Evolutionary conservation across 208 protist genomes (phyloP).

Genomic region (Leptomonas pyrrhocoris): DNA sequence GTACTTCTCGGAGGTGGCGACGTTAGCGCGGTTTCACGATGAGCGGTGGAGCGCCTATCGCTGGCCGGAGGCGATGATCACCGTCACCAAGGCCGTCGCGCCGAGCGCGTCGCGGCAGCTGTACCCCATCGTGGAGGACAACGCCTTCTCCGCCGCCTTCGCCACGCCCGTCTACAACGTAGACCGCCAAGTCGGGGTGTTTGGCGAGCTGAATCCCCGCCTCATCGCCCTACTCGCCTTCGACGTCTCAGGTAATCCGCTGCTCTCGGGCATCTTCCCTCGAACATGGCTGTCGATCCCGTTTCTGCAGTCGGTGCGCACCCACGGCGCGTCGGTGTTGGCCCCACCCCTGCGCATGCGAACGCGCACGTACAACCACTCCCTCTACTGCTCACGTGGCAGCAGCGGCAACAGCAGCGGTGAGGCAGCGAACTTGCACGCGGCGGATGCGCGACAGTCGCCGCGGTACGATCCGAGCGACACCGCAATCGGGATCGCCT

Average conservation of each 20-base stretch:
- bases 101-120: constrained; percentile 8
- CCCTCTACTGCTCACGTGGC: constrained; percentile 10
- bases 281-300: constrained; percentile 30
- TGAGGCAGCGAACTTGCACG: background rate
- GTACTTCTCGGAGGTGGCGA: constrained; percentile 49
- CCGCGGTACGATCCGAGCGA: background rate
- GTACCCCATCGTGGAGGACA: constrained; percentile 17
- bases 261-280: constrained; percentile 26
- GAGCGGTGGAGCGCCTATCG: constrained; percentile 31
- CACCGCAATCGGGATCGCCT: background rate
- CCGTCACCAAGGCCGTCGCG: constrained; percentile 13
- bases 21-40: constrained; percentile 27
- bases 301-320: constrained; percentile 26
- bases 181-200: constrained; percentile 30
- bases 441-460: constrained; percentile 3
- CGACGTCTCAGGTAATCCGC: constrained; percentile 54
- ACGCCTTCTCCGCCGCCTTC: constrained; percentile 17
- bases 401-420: background rate
- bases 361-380: constrained; percentile 15
- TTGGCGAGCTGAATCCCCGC: constrained; percentile 51
- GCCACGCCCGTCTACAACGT: constrained; percentile 22
- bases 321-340: constrained; percentile 25
- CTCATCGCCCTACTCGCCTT: constrained; percentile 40
- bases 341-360: constrained; percentile 18
- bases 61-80: constrained; percentile 30